Conservation (phyloP, 75 land plant species). For the Sequoia sempervirens region DNA sequence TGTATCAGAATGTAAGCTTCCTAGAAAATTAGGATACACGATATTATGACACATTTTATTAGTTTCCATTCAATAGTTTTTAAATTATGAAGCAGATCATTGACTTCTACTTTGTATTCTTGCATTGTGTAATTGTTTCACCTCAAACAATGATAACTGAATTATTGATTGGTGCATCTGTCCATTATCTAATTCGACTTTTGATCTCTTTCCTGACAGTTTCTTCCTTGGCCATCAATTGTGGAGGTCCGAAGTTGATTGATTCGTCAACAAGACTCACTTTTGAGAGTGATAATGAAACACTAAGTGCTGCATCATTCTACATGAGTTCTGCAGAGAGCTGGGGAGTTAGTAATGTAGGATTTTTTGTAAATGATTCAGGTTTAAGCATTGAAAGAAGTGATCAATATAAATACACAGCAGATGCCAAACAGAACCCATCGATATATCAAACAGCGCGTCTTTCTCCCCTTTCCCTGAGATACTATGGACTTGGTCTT, state of each 20-base stretch:
- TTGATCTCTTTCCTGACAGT: too few species aligned
- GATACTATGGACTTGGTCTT: constrained; percentile 32
- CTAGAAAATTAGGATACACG: background rate
- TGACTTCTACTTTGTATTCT: background rate
- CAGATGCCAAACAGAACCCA: background rate
- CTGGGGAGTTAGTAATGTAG: constrained; percentile 13
- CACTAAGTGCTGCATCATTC: constrained; percentile 5
- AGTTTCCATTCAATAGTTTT: background rate
- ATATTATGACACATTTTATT: background rate
- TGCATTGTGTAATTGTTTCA: background rate
- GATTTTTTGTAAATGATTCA: background rate
- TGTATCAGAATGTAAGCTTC: background rate
- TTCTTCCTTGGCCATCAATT: too few species aligned
- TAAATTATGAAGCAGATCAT: background rate
- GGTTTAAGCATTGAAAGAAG: background rate
- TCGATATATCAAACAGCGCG: constrained; percentile 32
- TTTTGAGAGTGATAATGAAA: constrained; percentile 1
- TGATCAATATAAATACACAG: background rate
- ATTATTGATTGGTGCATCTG: background rate
- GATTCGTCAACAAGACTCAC: too few species aligned
- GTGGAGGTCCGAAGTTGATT: too few species aligned
- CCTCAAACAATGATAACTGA: background rate
- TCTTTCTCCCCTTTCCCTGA: constrained; percentile 25
- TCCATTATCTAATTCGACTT: too few species aligned
- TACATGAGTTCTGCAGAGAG: constrained; percentile 7